Percentiles rank a stretch among this genome's conserved stretches.
phyloP scores from a whole-genome alignment of 441 rosid genomes.

The Hura crepitans region DNA sequence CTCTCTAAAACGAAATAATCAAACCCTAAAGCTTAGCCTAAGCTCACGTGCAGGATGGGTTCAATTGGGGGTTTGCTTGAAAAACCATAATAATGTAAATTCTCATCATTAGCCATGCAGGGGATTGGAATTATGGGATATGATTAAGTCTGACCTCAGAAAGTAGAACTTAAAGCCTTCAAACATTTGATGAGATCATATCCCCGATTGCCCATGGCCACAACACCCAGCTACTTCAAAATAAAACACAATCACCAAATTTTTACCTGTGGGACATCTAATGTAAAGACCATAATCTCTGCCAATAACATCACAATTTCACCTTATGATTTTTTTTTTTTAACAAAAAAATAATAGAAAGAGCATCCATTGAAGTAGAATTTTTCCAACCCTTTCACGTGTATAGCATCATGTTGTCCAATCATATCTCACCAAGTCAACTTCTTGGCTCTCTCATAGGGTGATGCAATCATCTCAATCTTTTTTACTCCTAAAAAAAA shows the following conservation, averaged over 20 bases:
- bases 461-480: constrained; percentile 27
- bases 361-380: no score
- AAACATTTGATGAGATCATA: no score
- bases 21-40: constrained; percentile 15
- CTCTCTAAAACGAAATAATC: constrained; percentile 11
- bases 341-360: no score
- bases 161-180: constrained; percentile 27
- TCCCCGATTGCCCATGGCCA: no score
- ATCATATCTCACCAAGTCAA: constrained; percentile 39
- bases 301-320: constrained; percentile 22
- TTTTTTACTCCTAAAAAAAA: no score
- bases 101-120: constrained; percentile 60
- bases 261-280: constrained; percentile 17
- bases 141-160: constrained; percentile 49
- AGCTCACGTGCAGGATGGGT: constrained; percentile 42
- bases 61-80: constrained; percentile 17
- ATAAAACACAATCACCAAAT: no score
- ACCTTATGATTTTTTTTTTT: no score
- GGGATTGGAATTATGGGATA: constrained; percentile 45
- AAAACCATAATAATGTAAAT: constrained; percentile 24
- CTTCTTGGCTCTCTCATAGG: constrained; percentile 20
- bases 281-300: background rate
- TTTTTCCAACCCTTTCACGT: constrained; percentile 33
- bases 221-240: no score
- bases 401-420: constrained; percentile 39